phyloP scores from a whole-genome alignment of 2,329 filamentous ascomycete genomes.

The Dactylonectria estremocensis region DNA sequence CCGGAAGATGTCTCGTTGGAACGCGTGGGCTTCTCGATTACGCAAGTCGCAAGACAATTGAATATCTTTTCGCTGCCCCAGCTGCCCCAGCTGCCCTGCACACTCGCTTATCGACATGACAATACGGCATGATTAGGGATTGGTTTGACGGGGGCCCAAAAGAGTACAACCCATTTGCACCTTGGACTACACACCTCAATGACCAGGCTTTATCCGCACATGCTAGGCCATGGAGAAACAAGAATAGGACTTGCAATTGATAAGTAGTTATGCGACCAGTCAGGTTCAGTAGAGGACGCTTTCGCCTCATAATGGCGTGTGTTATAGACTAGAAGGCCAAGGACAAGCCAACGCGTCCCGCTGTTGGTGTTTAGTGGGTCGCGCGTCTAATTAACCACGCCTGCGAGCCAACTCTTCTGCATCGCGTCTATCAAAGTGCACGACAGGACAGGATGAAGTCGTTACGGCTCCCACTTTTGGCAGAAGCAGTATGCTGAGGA shows the following conservation, averaged over 20 bases:
- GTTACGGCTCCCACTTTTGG: neutral
- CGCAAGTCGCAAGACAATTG: neutral
- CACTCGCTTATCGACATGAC: neutral
- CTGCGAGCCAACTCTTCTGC: neutral
- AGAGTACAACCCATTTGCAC: too few relatives aligned
- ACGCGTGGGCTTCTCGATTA: neutral
- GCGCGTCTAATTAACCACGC: conserved; percentile 6
- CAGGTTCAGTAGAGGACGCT: too few relatives aligned
- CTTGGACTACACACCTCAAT: too few relatives aligned
- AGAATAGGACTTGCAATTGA: too few relatives aligned
- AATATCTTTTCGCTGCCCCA: neutral
- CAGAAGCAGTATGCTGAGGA: conserved; percentile 4
- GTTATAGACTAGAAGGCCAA: too few relatives aligned
- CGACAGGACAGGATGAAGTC: conserved; percentile 3
- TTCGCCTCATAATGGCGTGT: neutral
- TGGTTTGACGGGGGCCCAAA: too few relatives aligned
- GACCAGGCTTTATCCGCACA: too few relatives aligned
- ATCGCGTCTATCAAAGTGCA: conserved; percentile 21
- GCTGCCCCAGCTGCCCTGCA: neutral
- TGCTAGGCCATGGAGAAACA: too few relatives aligned
- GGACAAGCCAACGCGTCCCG: neutral
- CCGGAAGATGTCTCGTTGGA: neutral
- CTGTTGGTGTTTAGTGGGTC: neutral
- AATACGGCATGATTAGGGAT: neutral
- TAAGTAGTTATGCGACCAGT: too few relatives aligned